Base-by-base conservation (phyloP, 345 rosid species). In the Clarkia xantiana region DNA sequence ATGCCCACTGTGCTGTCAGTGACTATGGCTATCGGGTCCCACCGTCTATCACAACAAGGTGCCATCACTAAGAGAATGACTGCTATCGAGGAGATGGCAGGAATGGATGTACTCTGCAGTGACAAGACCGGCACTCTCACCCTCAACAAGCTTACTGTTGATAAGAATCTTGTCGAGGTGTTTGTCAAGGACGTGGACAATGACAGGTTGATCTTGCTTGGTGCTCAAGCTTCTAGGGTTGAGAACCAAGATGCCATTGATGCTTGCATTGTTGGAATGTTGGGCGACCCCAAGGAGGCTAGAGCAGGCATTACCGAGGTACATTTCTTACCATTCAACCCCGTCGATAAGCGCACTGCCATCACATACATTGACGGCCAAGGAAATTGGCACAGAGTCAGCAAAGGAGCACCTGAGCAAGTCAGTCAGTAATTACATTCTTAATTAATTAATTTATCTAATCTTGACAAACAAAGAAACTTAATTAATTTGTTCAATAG, bases 321-420 rank as follows among this genome's bases (percentile, higher is more conserved):
- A 42, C 94, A 84, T 68, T 84, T 84, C 72, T 68, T 84, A 45
- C 94, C 94, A 19, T 84, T 84, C 53, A 84, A 84, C 56, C 94
- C 94, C 0, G 94, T 84, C 51, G 94, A 79, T 6, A 84, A 84
- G 73, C 89, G 94, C 15, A 84, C 94, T 23, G 89, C 94, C 51
- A 84, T 84, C 47, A 84, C 94, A 57, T 84, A 76, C 61, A 67
- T 76, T 11, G 89, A 84, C 60, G 34, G 71, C 39, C 62, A 58
- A 29, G 94, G 84, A n/a, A 66, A 53, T 38, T 84, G 94, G 94
- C 84, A 84, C 59, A 64, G 94, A 66, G 67, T 75, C 57, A 81
- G 90, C 73, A 84, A 84, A 70, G 94, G 94, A 13, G 84, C 90
- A 2, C 90, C 94, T 12, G 94, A 84, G 62, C 94, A 84, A 76